Base-by-base conservation (phyloP, 2,329 filamentous ascomycete genomes). In the Microsporum ferrugineum region DNA sequence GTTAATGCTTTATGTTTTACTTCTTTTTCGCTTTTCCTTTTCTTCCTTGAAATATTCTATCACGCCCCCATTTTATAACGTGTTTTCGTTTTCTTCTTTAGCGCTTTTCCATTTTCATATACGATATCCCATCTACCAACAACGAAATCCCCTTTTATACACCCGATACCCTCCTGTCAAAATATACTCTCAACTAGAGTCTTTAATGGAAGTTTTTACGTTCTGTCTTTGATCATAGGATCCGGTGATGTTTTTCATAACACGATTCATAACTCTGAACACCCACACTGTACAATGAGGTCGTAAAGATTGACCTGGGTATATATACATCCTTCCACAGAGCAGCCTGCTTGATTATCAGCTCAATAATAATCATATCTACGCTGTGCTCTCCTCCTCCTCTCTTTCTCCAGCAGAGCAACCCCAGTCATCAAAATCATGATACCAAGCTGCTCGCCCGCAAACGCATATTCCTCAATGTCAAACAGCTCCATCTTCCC, bases 401-500 rank as follows among this genome's bases (percentile, higher is more conserved):
- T 59, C 17, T 62, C 60, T 10, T 60, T 57, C 27, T 64, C 63
- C 31, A 64, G 5, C 33, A 64, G 57, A 7, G 63, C 60, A 34
- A 64, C 14, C 4, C 63, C 60, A 12, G 63, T 62, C 5, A 62
- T 47, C 10, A 74, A 65, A 10, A 66, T 68, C 67, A 73, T 68
- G 2, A 71, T 51, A 14, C 70, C 66, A 47, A 74, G 73, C 2
- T 66, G 63, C 2, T 64, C 63, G 0, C 69, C 71, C 17, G 56
- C 60, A 41, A 59, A 34, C 6, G 14, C 49, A 55, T 55, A 55
- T 34, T 55, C 70, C 27, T 71, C 67, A 3, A 63, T 47, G 7
- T 58, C 65, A 49, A 66, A 63, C 14, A 74, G 63, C 38, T 71
- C 66, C 23, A 76, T 64, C 41, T 70, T 69, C 6, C 71, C 72